Percentiles rank a stretch among this genome's conserved stretches.
These are phyloP conservation scores for Tothia fuscella DNA, from an alignment of 2,329 filamentous ascomycete genomes.

Conservation along the genomic window DNA sequence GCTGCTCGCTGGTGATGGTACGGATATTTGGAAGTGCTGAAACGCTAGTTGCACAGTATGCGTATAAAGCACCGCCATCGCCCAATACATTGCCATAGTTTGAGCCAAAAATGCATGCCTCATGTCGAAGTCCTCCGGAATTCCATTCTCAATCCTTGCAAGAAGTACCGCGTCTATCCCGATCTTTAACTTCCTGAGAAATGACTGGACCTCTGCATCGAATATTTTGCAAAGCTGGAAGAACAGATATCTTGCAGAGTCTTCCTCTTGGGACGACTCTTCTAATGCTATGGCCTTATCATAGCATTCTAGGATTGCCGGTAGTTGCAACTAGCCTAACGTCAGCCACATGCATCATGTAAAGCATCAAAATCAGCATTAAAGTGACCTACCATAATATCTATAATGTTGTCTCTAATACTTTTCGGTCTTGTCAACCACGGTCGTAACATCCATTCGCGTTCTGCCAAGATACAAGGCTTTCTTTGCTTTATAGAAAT, in stretches of 20 bases:
- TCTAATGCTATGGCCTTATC: too few relatives aligned
- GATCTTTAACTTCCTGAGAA: too few relatives aligned
- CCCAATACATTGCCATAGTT: conserved; percentile 3
- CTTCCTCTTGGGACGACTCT: too few relatives aligned
- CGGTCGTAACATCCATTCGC: not conserved
- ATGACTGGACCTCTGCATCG: too few relatives aligned
- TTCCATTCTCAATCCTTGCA: conserved; percentile 1
- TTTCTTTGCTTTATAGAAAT: conserved; percentile 1
- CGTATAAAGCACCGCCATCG: not conserved
- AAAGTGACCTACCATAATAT: conserved; percentile 3
- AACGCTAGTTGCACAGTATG: conserved; percentile 2
- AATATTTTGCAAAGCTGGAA: too few relatives aligned
- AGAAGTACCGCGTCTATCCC: not conserved
- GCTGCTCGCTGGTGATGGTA: not conserved
- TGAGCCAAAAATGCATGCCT: conserved; percentile 3
- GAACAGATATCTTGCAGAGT: too few relatives aligned
- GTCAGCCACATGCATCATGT: too few relatives aligned
- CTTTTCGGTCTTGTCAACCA: not conserved
- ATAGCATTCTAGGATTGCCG: too few relatives aligned
- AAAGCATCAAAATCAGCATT: too few relatives aligned
- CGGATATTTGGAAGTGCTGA: too few relatives aligned
- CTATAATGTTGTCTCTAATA: conserved; percentile 4
- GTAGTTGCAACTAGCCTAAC: too few relatives aligned
- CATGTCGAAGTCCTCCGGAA: conserved; percentile 1
- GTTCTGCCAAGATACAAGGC: not conserved